Conservation (phyloP, 345 rosid species). For the Turnera subulata region DNA sequence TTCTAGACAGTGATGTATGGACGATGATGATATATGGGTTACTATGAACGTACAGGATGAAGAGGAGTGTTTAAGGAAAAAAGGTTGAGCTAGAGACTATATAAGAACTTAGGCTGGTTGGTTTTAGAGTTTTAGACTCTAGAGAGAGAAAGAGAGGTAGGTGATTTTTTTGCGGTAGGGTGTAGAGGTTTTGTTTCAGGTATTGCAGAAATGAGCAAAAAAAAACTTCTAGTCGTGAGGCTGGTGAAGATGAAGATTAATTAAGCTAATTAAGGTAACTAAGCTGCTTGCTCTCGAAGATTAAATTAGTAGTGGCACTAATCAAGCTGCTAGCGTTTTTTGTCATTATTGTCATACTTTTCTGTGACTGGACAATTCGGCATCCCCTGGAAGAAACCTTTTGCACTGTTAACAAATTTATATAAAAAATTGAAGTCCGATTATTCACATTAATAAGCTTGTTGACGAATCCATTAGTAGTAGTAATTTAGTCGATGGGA, state of each 20-base stretch:
- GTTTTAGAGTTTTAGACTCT: neutral
- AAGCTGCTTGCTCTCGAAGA: neutral
- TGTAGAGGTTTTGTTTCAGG: neutral
- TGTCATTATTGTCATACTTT: too few relatives aligned
- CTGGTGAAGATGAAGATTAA: neutral
- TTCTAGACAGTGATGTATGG: neutral
- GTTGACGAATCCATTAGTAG: too few relatives aligned
- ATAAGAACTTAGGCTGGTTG: neutral
- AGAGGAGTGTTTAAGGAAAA: neutral
- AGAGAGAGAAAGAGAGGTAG: neutral
- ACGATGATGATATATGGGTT: neutral
- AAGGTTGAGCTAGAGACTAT: slow-evolving; percentile 2
- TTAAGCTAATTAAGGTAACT: neutral
- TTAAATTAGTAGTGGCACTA: neutral
- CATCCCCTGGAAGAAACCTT: neutral
- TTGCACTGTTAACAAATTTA: neutral
- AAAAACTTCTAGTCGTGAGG: neutral
- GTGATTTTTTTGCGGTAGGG: neutral
- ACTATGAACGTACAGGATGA: slow-evolving; percentile 13
- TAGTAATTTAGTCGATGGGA: too few relatives aligned
- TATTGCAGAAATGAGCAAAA: too few relatives aligned
- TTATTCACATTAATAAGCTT: too few relatives aligned
- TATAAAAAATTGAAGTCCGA: neutral
- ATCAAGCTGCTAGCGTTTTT: neutral
- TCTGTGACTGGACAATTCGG: neutral